These are phyloP conservation scores for Fraxinus dipetala DNA, from an alignment of 305 asterid genomes.

Conservation along the genomic window DNA sequence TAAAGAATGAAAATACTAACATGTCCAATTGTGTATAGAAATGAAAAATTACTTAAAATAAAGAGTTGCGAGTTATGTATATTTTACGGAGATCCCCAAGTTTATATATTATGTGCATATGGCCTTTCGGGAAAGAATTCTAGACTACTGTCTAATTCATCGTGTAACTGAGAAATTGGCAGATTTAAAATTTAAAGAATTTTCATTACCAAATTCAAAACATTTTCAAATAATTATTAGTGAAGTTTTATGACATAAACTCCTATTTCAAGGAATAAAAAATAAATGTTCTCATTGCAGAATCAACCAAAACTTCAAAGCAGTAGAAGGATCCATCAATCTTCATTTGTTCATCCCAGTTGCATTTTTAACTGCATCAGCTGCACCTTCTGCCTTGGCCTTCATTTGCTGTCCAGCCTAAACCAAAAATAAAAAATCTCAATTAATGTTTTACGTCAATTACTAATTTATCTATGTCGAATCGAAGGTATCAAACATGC, in stretches of 20 bases:
- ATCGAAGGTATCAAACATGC: neutral
- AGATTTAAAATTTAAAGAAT: too few species aligned
- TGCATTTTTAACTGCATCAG: slow-evolving; percentile 67
- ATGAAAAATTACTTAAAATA: too few species aligned
- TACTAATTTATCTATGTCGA: neutral
- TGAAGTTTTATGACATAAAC: neutral
- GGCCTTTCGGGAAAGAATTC: too few species aligned
- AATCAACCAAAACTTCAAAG: neutral
- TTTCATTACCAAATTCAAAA: neutral
- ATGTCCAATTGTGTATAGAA: too few species aligned
- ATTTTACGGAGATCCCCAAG: too few species aligned
- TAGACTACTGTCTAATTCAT: too few species aligned
- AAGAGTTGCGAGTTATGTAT: too few species aligned
- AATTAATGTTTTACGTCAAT: neutral
- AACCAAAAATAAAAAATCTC: neutral
- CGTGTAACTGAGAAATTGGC: too few species aligned
- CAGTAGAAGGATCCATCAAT: neutral
- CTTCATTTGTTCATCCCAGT: slow-evolving; percentile 61
- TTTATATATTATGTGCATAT: too few species aligned
- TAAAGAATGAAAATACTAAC: too few species aligned
- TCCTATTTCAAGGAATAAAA: neutral
- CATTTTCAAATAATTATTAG: neutral
- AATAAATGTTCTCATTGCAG: neutral
- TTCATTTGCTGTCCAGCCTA: slow-evolving; percentile 53
- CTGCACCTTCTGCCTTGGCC: slow-evolving; percentile 61